Conservation (phyloP, 73 alveolate genomes). For the Symbiodinium pilosum region DNA sequence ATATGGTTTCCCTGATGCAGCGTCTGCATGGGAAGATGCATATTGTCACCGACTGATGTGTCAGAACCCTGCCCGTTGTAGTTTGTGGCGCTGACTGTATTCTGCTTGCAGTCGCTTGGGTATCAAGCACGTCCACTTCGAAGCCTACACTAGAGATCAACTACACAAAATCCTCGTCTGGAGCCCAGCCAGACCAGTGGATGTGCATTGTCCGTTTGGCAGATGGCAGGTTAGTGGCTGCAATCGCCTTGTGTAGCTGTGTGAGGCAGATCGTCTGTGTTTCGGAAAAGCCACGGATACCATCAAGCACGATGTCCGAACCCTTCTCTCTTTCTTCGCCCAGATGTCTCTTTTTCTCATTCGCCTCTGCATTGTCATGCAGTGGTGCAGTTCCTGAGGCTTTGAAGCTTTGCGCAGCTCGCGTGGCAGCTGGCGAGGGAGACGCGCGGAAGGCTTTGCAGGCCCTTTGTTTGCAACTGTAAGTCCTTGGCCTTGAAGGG, state of each 20-base stretch:
- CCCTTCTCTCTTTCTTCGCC: not conserved
- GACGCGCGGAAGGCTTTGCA: slow-evolving; percentile 85
- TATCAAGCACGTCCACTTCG: slow-evolving; percentile 66
- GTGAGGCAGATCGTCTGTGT: not conserved
- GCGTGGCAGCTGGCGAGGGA: slow-evolving; percentile 72
- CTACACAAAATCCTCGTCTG: slow-evolving; percentile 33
- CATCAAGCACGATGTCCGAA: not conserved
- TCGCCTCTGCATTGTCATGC: not conserved
- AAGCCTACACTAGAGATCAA: slow-evolving; percentile 77
- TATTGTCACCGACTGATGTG: too few species aligned
- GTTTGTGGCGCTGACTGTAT: too few species aligned
- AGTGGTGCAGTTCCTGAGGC: not conserved
- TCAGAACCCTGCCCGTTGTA: too few species aligned
- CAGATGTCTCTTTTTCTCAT: not conserved
- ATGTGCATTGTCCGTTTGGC: too few species aligned
- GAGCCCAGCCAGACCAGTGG: not conserved
- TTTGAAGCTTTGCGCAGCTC: slow-evolving; percentile 54
- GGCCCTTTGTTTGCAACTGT: not conserved
- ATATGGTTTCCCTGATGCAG: too few species aligned
- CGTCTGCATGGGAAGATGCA: too few species aligned
- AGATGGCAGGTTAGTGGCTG: too few species aligned
- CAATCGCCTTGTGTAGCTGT: not conserved
- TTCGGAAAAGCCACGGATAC: not conserved
- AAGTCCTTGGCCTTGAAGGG: too few species aligned
- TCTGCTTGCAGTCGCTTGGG: slow-evolving; percentile 96